These are phyloP conservation scores for Lavandula angustifolia DNA, from an alignment of 257 asterid species.

Conservation along the genomic window DNA sequence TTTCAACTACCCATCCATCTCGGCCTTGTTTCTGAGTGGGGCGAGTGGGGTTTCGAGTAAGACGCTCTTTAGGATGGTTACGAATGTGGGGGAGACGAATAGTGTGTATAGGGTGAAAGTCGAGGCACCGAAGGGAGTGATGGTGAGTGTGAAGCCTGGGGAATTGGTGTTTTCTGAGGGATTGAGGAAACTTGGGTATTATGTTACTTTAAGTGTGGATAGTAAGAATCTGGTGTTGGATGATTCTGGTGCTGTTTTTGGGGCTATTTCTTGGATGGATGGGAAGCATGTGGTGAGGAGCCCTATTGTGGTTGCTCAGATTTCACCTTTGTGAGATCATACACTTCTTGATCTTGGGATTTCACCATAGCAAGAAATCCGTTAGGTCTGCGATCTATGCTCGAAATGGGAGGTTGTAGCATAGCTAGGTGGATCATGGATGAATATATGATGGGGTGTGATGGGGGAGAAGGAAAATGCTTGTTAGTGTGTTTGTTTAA, in stretches of 20 bases:
- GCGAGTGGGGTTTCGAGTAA: constrained; percentile 53
- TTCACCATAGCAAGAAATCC: too few species aligned
- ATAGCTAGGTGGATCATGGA: constrained; percentile 10
- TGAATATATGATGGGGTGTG: too few species aligned
- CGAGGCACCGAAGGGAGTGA: constrained; percentile 77
- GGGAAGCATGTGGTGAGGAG: constrained; percentile 90
- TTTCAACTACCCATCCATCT: constrained; percentile 82
- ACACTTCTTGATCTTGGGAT: not conserved
- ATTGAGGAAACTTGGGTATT: constrained; percentile 60
- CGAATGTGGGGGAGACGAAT: constrained; percentile 72
- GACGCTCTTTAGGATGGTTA: constrained; percentile 71
- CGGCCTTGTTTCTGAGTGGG: constrained; percentile 65
- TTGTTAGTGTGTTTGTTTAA: constrained; percentile 30
- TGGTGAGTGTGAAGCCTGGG: constrained; percentile 66
- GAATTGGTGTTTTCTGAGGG: constrained; percentile 68
- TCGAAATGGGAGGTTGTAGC: constrained; percentile 1
- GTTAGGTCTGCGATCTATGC: too few species aligned
- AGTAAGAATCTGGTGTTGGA: constrained; percentile 60
- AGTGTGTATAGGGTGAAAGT: constrained; percentile 53
- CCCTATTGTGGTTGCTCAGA: constrained; percentile 79
- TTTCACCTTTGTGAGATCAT: constrained; percentile 62
- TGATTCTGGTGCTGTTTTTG: constrained; percentile 80
- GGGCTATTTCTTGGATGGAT: constrained; percentile 81
- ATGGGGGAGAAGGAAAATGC: constrained; percentile 3
- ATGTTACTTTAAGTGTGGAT: constrained; percentile 61